Conservation (phyloP, 305 asterid species). For the Fraxinus angustifolia region DNA sequence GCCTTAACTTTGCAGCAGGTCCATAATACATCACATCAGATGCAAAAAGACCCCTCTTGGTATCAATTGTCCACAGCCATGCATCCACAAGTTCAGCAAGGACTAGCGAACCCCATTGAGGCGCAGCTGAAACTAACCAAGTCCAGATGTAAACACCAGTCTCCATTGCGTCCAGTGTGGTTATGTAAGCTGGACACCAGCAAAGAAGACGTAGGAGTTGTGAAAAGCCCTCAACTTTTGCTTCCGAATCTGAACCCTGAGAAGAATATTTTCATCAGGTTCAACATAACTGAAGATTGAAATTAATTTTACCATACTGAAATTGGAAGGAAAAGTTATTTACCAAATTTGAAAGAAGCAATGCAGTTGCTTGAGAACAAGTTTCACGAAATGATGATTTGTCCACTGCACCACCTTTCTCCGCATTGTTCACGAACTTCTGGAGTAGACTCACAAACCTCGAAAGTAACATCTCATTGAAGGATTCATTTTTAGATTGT, state of each 20-base stretch:
- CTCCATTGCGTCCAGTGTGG: slow-evolving; percentile 93
- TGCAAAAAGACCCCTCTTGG: slow-evolving; percentile 96
- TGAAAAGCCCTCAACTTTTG: slow-evolving; percentile 80
- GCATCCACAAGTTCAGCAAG: slow-evolving; percentile 99
- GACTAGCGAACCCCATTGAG: slow-evolving; percentile 89
- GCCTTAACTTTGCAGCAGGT: slow-evolving; percentile 96
- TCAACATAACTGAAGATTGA: slow-evolving; percentile 14
- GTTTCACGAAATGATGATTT: slow-evolving; percentile 83
- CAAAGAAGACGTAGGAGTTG: slow-evolving; percentile 98
- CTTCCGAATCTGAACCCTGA: slow-evolving; percentile 79
- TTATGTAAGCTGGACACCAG: slow-evolving; percentile 99
- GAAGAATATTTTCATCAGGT: slow-evolving; percentile 28
- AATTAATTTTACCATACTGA: slow-evolving; percentile 14
- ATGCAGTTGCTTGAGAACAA: slow-evolving; percentile 97
- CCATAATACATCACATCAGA: slow-evolving; percentile 74
- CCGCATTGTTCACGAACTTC: slow-evolving; percentile 77
- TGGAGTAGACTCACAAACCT: slow-evolving; percentile 83
- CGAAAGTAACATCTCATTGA: slow-evolving; percentile 71
- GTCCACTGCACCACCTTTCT: slow-evolving; percentile 86
- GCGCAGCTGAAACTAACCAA: slow-evolving; percentile 99
- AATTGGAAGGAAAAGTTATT: slow-evolving; percentile 17
- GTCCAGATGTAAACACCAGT: slow-evolving; percentile 99
- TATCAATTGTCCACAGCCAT: slow-evolving; percentile 98
- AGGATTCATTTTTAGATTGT: slow-evolving; percentile 57
- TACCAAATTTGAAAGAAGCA: slow-evolving; percentile 94